A percentile compares a stretch with the other conserved stretches of the same genome.
phyloP scores from a whole-genome alignment of 768 basidiomycete genomes.

The Flagelloscypha sp. region DNA sequence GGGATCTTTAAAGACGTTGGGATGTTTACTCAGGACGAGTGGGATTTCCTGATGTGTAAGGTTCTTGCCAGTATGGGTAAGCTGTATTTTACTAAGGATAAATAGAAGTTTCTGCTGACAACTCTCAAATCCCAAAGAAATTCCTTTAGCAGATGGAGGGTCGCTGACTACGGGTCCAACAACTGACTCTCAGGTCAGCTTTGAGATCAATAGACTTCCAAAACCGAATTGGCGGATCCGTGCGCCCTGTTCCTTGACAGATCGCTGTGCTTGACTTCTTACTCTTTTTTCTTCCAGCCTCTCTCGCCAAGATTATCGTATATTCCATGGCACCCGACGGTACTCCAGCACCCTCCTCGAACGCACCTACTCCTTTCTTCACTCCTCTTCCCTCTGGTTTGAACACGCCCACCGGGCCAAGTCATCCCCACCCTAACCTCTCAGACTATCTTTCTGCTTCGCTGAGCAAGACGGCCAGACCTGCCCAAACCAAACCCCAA shows the following conservation, averaged over 20 bases:
- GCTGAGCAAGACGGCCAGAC: slow-evolving; percentile 38
- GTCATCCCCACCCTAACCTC: no score
- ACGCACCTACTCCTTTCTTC: slow-evolving; percentile 61
- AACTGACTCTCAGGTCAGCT: slow-evolving; percentile 64
- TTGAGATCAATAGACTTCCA: slow-evolving; percentile 65
- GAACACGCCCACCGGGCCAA: slow-evolving; percentile 48
- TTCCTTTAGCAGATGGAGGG: slow-evolving; percentile 64
- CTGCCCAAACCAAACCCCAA: slow-evolving; percentile 34
- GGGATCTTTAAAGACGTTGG: slow-evolving; percentile 84
- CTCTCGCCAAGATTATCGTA: slow-evolving; percentile 77
- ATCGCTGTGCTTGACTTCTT: slow-evolving; percentile 8
- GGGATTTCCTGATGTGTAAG: slow-evolving; percentile 83
- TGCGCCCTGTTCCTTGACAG: slow-evolving; percentile 26
- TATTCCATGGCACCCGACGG: slow-evolving; percentile 80
- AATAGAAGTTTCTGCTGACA: no score
- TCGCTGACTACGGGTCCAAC: slow-evolving; percentile 69
- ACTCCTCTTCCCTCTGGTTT: slow-evolving; percentile 62
- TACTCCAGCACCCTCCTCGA: slow-evolving; percentile 47
- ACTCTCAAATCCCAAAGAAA: no score
- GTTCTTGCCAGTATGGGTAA: slow-evolving; percentile 76
- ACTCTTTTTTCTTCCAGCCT: slow-evolving; percentile 34
- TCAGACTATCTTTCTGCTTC: slow-evolving; percentile 58
- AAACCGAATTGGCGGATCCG: slow-evolving; percentile 69
- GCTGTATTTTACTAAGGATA: slow-evolving; percentile 21
- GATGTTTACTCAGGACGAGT: slow-evolving; percentile 79